Percentiles rank a stretch among this genome's conserved stretches.
Evolutionary conservation across 305 asterid species (phyloP).

Genomic region (Fraxinus ornus): DNA sequence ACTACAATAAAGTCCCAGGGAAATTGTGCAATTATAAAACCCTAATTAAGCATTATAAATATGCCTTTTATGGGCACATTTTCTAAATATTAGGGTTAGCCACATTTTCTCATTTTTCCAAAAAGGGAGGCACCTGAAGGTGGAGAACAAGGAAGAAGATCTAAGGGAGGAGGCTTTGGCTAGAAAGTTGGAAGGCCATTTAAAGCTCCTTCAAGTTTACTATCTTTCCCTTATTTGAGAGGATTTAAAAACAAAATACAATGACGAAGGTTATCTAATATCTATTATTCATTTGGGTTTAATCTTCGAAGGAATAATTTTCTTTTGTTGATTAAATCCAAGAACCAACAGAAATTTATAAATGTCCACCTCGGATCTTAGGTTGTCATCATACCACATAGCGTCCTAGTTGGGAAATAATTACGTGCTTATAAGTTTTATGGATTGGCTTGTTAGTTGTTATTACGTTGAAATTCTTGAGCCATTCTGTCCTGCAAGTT

Average conservation of each 20-base stretch:
- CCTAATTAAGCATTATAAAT: not conserved
- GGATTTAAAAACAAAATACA: not conserved
- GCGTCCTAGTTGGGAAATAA: not conserved
- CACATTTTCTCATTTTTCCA: not conserved
- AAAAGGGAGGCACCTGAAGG: not conserved
- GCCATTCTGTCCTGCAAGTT: slow-evolving; percentile 4
- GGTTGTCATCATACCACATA: slow-evolving; percentile 8
- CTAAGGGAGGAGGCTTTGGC: not conserved
- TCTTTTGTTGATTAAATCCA: not conserved
- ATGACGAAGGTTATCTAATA: not conserved
- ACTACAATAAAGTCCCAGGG: not conserved
- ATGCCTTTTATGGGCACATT: not conserved
- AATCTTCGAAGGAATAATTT: not conserved
- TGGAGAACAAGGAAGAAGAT: not conserved
- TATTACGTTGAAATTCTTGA: not conserved
- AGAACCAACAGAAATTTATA: slow-evolving; percentile 3
- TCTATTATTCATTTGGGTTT: not conserved
- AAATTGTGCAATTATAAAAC: not conserved
- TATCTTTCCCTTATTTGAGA: not conserved
- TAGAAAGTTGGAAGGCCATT: not conserved
- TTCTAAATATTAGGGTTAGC: not conserved
- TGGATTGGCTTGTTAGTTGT: not conserved
- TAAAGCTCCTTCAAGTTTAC: not conserved
- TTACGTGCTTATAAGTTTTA: not conserved
- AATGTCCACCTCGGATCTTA: not conserved